Base-by-base conservation (phyloP, 768 basidiomycete genomes). In the Dioszegia hungarica region DNA sequence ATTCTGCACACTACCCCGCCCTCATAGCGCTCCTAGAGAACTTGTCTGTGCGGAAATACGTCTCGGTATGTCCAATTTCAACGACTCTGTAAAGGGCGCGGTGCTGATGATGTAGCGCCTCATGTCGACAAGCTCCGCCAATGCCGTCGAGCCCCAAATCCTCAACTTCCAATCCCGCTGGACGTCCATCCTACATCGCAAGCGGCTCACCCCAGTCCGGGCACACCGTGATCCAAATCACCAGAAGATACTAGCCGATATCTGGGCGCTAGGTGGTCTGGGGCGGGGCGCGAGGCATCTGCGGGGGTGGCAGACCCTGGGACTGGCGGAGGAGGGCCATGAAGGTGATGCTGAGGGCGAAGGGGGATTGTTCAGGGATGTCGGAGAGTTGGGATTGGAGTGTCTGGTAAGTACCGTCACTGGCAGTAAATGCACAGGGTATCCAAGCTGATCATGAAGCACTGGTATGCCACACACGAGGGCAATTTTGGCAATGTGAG, bases 131-230 rank as follows among this genome's bases (percentile, higher is more conserved):
- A 60, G 56, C 27, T 22, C 57, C 0, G 67, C 63, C 44, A 69
- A 69, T 39, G 58, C 62, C 15, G 63, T 69, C 31, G 64, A 69
- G 36, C 65, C 65, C 34, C 70, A 72, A 48, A 67, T 67, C 3
- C 60, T 69, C 5, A 64, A 61, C 43, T 67, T 72, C 43, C 70
- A 69, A 56, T 61, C 66, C 22, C 64, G 70, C n/a, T 64, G 68
- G 47, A 61, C 62, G n/a, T 50, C 62, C 6, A 64, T 67, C 24
- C 41, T 72, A 2, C 55, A 67, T 14, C 43, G 59, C 28, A 52
- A 56, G 8, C 63, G 67, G 2, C 47, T 52, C 0, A 48, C 47
- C 24, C 59, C 53, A 1, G 66, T 72, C 39, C 25, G 63, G 38
- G 66, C 67, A 20, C 51, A 38, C 2, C 49, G 57, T 27, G 54